Base-by-base conservation (phyloP, 2,329 filamentous ascomycete species). In the Fusarium camptoceras region DNA sequence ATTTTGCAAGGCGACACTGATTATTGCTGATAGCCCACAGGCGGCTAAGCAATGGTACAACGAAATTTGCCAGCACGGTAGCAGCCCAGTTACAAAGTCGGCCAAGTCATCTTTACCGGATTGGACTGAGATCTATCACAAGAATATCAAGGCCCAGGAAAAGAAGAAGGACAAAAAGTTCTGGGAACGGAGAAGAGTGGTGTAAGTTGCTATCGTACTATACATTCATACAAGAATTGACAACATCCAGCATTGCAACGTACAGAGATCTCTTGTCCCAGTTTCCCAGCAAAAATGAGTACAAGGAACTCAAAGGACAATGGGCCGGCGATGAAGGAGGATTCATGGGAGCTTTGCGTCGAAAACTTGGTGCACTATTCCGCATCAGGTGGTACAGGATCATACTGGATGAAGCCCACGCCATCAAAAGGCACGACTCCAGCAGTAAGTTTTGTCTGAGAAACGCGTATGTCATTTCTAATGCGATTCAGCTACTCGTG, bases 351-450 rank as follows among this genome's bases (percentile, higher is more conserved):
- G n/a, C n/a, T n/a, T n/a, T n/a, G n/a, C n/a, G n/a, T n/a, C n/a
- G n/a, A n/a, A n/a, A n/a, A n/a, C n/a, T n/a, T n/a, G n/a, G n/a
- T n/a, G n/a, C n/a, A n/a, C n/a, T n/a, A n/a, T n/a, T n/a, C n/a
- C n/a, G 0, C 4, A 70, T 83, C 6, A 75, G 79, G 0, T 88
- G 83, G 79, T 82, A 85, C 42, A 78, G 88, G 3, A 64, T 90
- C 6, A 81, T 89, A 2, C 77, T 89, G 0, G 88, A 90, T 47
- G 88, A 90, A 70, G 86, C 83, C 0, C 87, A 89, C 51, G 71
- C 15, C 6, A 34, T 31, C 64, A 89, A 88, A 64, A 89, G 87
- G 30, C 76, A 81, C 8, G 59, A 59, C 0, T 75, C 77, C 0
- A 56, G 68, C 11, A 76, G 80, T 81, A 48, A 34, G 46, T 24